Evolutionary conservation across 2,329 filamentous ascomycete genomes (phyloP).

Genomic region (Alternaria viburni): DNA sequence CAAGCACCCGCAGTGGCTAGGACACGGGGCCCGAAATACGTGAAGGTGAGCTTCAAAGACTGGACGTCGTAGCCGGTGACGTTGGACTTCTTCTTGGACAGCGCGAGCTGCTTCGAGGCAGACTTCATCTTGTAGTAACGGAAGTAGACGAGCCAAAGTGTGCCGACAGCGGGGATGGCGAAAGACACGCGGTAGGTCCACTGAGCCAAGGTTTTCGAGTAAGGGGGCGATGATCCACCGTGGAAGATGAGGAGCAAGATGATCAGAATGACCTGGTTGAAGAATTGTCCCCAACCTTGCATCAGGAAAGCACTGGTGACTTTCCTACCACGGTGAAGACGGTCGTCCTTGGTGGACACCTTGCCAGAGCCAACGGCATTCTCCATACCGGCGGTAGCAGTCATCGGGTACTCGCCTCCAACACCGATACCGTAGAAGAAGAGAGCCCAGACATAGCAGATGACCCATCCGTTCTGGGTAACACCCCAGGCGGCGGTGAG

Average conservation of each 20-base stretch:
- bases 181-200: slow-evolving; percentile 94
- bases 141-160: slow-evolving; percentile 94
- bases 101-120: slow-evolving; percentile 79
- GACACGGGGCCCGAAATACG: slow-evolving; percentile 84
- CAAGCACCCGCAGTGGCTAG: slow-evolving; percentile 86
- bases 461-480: slow-evolving; percentile 90
- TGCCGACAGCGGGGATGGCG: slow-evolving; percentile 86
- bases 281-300: slow-evolving; percentile 97
- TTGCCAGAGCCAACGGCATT: slow-evolving; percentile 85
- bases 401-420: slow-evolving; percentile 95
- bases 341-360: slow-evolving; percentile 88
- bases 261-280: slow-evolving; percentile 91
- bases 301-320: slow-evolving; percentile 96
- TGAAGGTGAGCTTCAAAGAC: slow-evolving; percentile 78
- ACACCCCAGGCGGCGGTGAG: slow-evolving; percentile 89
- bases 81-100: slow-evolving; percentile 82
- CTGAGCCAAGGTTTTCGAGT: slow-evolving; percentile 77
- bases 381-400: slow-evolving; percentile 93
- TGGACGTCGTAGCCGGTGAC: slow-evolving; percentile 93
- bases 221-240: slow-evolving; percentile 75
- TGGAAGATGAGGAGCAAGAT: slow-evolving; percentile 88
- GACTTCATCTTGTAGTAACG: slow-evolving; percentile 93
- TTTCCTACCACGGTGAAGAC: slow-evolving; percentile 92
- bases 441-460: slow-evolving; percentile 93
- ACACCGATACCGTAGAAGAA: slow-evolving; percentile 83